These are phyloP conservation scores for Cordyceps fumosorosea DNA, from an alignment of 2,329 filamentous ascomycete species.

Conservation along the genomic window DNA sequence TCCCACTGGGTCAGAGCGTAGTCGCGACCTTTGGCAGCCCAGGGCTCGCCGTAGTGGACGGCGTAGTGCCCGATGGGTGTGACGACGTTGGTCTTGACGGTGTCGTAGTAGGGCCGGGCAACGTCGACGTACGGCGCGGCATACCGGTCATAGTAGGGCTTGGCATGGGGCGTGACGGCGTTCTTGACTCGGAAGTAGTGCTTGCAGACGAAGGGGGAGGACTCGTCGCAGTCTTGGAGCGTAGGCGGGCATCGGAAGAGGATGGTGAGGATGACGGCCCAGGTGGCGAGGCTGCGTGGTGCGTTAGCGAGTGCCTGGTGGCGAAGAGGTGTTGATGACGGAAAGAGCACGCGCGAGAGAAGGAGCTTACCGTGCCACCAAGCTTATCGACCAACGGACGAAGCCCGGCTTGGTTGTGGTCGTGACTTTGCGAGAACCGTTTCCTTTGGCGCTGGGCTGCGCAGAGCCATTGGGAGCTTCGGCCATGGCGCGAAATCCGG, in stretches of 20 bases:
- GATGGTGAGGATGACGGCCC: slow-evolving; percentile 78
- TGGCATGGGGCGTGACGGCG: slow-evolving; percentile 62
- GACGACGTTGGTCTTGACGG: slow-evolving; percentile 57
- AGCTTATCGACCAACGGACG: slow-evolving; percentile 36
- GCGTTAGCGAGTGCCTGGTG: slow-evolving; percentile 4
- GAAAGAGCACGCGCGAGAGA: not conserved
- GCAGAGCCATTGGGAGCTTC: slow-evolving; percentile 34
- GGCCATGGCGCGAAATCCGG: slow-evolving; percentile 26
- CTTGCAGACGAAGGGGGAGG: slow-evolving; percentile 73
- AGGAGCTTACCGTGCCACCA: slow-evolving; percentile 45
- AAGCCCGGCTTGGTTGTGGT: slow-evolving; percentile 20
- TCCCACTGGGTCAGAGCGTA: slow-evolving; percentile 70
- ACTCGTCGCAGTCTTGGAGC: slow-evolving; percentile 58
- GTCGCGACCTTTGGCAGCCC: slow-evolving; percentile 59
- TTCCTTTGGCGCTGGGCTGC: slow-evolving; percentile 28
- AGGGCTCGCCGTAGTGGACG: slow-evolving; percentile 69
- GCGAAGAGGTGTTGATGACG: not conserved
- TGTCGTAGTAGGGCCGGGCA: slow-evolving; percentile 67
- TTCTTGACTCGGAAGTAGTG: slow-evolving; percentile 67
- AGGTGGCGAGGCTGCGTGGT: slow-evolving; percentile 61
- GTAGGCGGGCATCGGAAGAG: slow-evolving; percentile 75
- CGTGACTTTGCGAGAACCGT: slow-evolving; percentile 23
- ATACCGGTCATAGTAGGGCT: slow-evolving; percentile 81
- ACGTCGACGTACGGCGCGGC: slow-evolving; percentile 75
- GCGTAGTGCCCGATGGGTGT: slow-evolving; percentile 61